A percentile compares a stretch with the other conserved stretches of the same genome.
Evolutionary conservation across 2,329 filamentous ascomycete genomes (phyloP).

Genomic region (Aspergillus arachidicola): DNA sequence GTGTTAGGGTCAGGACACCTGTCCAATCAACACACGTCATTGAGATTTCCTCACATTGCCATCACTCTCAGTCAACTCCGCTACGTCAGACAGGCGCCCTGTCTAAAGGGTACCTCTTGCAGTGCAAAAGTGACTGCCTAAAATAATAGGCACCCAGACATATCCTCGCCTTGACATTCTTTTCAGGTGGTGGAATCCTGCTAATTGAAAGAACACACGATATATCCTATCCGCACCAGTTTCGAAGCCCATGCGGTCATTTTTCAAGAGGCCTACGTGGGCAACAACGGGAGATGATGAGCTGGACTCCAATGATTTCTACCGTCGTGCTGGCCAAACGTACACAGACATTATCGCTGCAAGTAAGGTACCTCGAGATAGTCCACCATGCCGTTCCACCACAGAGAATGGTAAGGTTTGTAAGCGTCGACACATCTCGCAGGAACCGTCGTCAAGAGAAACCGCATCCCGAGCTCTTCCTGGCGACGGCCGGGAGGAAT

Average conservation of each 20-base stretch:
- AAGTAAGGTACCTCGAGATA: conserved; percentile 40
- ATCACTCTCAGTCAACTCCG: background rate
- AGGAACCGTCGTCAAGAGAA: conserved; percentile 2
- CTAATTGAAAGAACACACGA: background rate
- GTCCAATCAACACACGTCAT: no score
- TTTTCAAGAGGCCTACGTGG: conserved; percentile 61
- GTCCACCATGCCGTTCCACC: conserved; percentile 9
- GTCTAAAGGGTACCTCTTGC: no score
- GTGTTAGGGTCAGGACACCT: no score
- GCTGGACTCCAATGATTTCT: conserved; percentile 45
- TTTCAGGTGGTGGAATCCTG: background rate
- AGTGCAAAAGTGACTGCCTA: background rate
- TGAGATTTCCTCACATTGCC: no score
- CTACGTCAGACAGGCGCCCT: background rate
- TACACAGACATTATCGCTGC: conserved; percentile 50
- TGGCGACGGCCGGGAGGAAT: background rate
- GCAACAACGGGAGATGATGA: conserved; percentile 42
- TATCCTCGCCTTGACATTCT: background rate
- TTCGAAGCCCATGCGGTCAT: conserved; percentile 41
- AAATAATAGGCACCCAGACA: background rate
- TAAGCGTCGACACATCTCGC: conserved; percentile 31
- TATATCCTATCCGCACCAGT: background rate
- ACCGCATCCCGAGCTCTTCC: background rate
- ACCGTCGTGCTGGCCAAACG: conserved; percentile 51
- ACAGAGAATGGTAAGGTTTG: conserved; percentile 16